These are phyloP conservation scores for Penicillium egyptiacum DNA, from an alignment of 495 filamentous ascomycete species.

Conservation along the genomic window DNA sequence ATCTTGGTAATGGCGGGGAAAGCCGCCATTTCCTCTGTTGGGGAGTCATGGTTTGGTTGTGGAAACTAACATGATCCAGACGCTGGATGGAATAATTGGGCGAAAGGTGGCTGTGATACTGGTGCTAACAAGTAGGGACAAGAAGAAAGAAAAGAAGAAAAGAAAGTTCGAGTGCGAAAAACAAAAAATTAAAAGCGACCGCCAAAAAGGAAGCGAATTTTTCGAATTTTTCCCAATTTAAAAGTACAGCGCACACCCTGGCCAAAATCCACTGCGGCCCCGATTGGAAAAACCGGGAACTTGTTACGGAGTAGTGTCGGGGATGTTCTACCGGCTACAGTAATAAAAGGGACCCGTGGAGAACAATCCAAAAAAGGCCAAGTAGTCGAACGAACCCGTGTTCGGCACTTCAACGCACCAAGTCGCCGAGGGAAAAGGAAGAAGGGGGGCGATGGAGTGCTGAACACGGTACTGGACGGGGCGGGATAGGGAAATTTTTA, in stretches of 20 bases:
- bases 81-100: neutral
- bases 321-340: neutral
- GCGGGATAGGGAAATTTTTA: conserved; percentile 7
- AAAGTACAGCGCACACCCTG: conserved; percentile 14
- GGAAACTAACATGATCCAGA: neutral
- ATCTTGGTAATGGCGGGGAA: conserved; percentile 10
- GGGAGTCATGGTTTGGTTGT: neutral
- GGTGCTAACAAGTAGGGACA: conserved; percentile 3
- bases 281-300: conserved; percentile 8
- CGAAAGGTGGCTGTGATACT: neutral
- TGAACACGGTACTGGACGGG: neutral
- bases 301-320: conserved; percentile 9
- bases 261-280: conserved; percentile 10
- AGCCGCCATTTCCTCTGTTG: neutral
- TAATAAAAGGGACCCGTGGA: neutral
- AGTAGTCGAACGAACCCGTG: neutral
- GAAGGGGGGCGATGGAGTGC: neutral
- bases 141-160: conserved; percentile 11
- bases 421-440: neutral
- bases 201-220: conserved; percentile 18
- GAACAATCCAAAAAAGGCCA: neutral
- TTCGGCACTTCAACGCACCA: neutral
- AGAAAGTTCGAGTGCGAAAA: conserved; percentile 10
- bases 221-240: conserved; percentile 2
- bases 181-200: conserved; percentile 9